phyloP scores from a whole-genome alignment of 148 eudicot species.

The Rhododendron mucronatum region DNA sequence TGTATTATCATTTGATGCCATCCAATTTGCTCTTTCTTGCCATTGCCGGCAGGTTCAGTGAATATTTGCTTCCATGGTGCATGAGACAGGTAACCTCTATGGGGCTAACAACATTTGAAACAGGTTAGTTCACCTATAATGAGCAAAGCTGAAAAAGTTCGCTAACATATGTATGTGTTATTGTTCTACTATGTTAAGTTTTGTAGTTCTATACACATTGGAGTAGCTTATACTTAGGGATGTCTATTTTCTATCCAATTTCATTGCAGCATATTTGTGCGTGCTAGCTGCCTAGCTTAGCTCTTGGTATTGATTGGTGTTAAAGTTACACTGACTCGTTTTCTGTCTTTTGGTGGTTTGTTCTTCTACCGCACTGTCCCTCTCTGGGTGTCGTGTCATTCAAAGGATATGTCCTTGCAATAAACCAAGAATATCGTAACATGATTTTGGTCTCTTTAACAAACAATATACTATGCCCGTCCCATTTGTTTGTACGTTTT shows the following conservation, averaged over 20 bases:
- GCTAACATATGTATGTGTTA: neutral
- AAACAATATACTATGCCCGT: neutral
- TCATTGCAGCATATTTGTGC: neutral
- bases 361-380: neutral
- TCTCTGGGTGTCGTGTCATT: neutral
- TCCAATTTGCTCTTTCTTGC: neutral
- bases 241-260: neutral
- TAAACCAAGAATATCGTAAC: neutral
- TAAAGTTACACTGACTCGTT: neutral
- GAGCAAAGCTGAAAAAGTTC: neutral
- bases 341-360: neutral
- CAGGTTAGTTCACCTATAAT: neutral
- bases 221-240: neutral
- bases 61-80: neutral
- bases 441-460: neutral
- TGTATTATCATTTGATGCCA: neutral
- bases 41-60: slow-evolving; percentile 1
- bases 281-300: neutral
- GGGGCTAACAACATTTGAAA: neutral
- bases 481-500: neutral
- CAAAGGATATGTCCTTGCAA: neutral
- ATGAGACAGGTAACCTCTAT: neutral
- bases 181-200: neutral
- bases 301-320: neutral
- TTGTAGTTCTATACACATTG: neutral